Evolutionary conservation across 1,284 basidiomycete genomes (phyloP), one percentile per base, ranked within the genome.

Genomic region (Ceratobasidium sp.): DNA sequence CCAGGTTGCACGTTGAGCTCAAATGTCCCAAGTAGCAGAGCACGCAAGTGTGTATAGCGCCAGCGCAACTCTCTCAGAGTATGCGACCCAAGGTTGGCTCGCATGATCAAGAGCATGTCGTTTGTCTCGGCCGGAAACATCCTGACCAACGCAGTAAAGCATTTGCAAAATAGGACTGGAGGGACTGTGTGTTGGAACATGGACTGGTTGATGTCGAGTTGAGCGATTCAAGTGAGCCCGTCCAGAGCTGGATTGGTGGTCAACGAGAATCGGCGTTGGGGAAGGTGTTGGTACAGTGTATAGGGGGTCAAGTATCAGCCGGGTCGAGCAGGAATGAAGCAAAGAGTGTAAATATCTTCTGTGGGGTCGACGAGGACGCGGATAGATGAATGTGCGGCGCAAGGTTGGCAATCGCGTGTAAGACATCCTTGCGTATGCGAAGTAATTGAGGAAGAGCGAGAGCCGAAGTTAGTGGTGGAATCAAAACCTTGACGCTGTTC

Each of bases 11-110:
- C 86, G 86, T 2, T 85, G 81, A n/a, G 81, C 71, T 85, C 97
- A 96, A 78, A 96, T 84, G 44, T 88, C 85, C 0, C 92, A 91
- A 0, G 95, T 90, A 4, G 96, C 91, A 66, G 97, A 87, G 88
- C 97, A 98, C 9, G 93, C 91, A 78, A 99, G 86, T 49, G 93
- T 93, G 87, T 98, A 98, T 55, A 98, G 89, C 20, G 90, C 90
- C 87, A 97, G 91, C 26, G 94, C 88, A 58, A 90, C n/a, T n/a
- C 86, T 79, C 94, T 97, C 95, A 80, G 94, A 86, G 84, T 95
- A 94, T 56, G 91, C 91, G 60, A 97, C 85, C 90, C 94, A 95
- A 26, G 88, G 82, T 79, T 89, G 49, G 80, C 93, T 86, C 68
- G 87, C 79, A 86, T 83, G 82, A 91, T 85, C 79, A 95, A 86